Base-by-base conservation (phyloP, 148 eudicot genomes). In the Heliosperma pusillum region DNA sequence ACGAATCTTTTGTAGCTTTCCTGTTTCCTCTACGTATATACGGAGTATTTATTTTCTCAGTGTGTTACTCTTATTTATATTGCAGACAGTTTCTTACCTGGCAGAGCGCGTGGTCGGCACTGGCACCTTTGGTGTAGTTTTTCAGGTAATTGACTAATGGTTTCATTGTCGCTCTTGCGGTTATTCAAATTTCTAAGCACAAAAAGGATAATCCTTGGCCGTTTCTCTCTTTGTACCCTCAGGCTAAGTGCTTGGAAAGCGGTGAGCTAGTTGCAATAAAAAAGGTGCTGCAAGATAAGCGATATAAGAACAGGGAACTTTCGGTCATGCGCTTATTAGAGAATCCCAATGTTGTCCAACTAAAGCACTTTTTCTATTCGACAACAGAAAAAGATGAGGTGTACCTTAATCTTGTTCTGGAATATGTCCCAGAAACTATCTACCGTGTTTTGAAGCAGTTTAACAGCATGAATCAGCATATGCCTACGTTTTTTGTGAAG, bases 21-120 rank as follows among this genome's bases (percentile, higher is more conserved):
- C 15, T 3, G 17, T 58, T 20, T 42, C 8, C 7, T 42, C 24
- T 19, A 55, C 10, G 19, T 2, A 3, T 15, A 3, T 65, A 27
- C 55, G 70, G 11, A n/a, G 21, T 53, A 26, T 30, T 44, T 71
- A 25, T 45, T 76, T 68, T 50, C 22, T 76, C 72, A 55, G 68
- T 26, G 42, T n/a, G 73, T 58, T 56, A 13, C 74, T 68, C 10
- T 66, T 69, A 1, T 30, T 50, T 67, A 53, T 79, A 70, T 73
- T 57, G 9, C 89, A 94, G 98, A 90, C 93, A 63, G 74, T 91
- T 81, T 90, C 97, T 64, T 94, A 88, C 80, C 86, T 88, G 91
- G 97, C 98, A 8, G 98, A 94, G 73, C 96, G 96, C 76, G 97
- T 94, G 77, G 98, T 94, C 26, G 98, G 98, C 44, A 91, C 96